These are phyloP conservation scores for Pythium utonaiense DNA, from an alignment of 352 stramenopile species.

Conservation along the genomic window DNA sequence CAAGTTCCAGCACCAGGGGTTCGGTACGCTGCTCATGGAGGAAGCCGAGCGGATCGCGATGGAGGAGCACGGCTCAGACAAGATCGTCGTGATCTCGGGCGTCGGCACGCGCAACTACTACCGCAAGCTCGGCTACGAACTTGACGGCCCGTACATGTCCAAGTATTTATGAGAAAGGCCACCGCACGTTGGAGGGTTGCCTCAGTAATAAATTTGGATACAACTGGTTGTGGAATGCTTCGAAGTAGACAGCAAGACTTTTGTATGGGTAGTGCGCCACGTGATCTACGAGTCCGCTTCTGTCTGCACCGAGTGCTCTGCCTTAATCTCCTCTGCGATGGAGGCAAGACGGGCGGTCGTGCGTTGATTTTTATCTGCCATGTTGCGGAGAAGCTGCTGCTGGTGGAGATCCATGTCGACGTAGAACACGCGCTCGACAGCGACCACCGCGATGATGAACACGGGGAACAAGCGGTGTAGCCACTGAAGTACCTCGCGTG, in stretches of 20 bases:
- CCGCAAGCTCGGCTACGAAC: conserved; percentile 94
- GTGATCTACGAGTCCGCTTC: too few species aligned
- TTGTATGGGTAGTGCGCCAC: too few species aligned
- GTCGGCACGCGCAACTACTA: conserved; percentile 97
- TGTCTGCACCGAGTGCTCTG: neutral
- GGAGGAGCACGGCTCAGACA: conserved; percentile 93
- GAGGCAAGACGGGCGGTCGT: neutral
- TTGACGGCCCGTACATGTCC: conserved; percentile 97
- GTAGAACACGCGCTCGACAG: conserved; percentile 51
- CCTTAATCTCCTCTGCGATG: neutral
- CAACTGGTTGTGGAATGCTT: too few species aligned
- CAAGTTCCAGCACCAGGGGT: conserved; percentile 97
- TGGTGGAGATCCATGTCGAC: conserved; percentile 63
- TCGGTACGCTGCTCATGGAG: conserved; percentile 96
- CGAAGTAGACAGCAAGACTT: too few species aligned
- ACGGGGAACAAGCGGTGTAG: conserved; percentile 52
- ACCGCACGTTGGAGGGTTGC: neutral
- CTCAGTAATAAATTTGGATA: too few species aligned
- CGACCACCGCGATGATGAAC: conserved; percentile 16
- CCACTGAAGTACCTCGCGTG: conserved; percentile 57
- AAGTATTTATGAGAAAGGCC: conserved; percentile 73
- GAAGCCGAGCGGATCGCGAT: conserved; percentile 95
- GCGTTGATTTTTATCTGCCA: conserved; percentile 17
- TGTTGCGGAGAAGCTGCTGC: conserved; percentile 36
- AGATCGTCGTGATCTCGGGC: conserved; percentile 96